Evolutionary conservation across 805 yeast genomes (phyloP).

Genomic region (Pichia insulana): DNA sequence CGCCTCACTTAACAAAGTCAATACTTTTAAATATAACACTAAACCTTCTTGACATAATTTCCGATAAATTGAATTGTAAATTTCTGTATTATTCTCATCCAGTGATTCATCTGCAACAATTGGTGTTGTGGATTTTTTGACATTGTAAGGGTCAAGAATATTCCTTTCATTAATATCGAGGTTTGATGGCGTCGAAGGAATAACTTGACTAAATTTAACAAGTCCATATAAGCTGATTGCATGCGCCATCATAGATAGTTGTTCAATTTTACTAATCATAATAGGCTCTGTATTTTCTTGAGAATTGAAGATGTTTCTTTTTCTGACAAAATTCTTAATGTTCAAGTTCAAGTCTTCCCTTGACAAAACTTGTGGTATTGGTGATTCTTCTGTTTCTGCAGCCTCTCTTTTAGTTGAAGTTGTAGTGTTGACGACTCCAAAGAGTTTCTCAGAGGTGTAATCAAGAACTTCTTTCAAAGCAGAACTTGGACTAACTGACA

Average conservation of each 20-base stretch:
- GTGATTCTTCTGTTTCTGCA: not conserved
- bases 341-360: not conserved
- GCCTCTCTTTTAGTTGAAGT: constrained; percentile 6
- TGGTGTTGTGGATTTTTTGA: not conserved
- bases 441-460: constrained; percentile 78
- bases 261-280: constrained; percentile 47
- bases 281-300: not conserved
- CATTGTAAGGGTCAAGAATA: not conserved
- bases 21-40: constrained; percentile 72
- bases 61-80: constrained; percentile 40
- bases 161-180: constrained; percentile 8
- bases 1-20: constrained; percentile 75
- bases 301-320: not conserved
- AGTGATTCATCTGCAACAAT: not conserved
- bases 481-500: constrained; percentile 56
- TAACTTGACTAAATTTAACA: constrained; percentile 76
- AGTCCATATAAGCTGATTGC: constrained; percentile 86
- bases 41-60: constrained; percentile 79
- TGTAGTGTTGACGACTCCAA: constrained; percentile 37
- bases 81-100: constrained; percentile 25
- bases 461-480: constrained; percentile 85
- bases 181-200: constrained; percentile 60
- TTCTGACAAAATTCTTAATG: not conserved
- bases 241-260: constrained; percentile 81
- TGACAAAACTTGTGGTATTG: not conserved